A percentile compares a stretch with the other conserved stretches of the same genome.
Evolutionary conservation across 2,329 filamentous ascomycete species (phyloP).

Genomic region (Lasiodiplodia gonubiensis): DNA sequence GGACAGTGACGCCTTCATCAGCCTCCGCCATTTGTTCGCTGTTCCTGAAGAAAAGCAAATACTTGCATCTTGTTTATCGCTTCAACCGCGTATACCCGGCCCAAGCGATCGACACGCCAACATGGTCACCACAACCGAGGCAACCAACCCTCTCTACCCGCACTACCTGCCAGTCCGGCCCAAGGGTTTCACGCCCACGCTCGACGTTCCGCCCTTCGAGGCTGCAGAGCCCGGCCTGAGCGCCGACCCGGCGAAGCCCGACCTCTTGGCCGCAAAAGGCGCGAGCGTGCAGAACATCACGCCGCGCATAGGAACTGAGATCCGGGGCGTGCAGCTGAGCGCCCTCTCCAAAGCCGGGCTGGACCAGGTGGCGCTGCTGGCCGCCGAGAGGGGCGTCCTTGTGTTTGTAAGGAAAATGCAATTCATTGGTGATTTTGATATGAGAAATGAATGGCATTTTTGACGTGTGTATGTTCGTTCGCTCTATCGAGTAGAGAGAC

Average conservation of each 20-base stretch:
- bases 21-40: neutral
- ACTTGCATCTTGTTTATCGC: neutral
- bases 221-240: slow-evolving; percentile 45
- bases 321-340: slow-evolving; percentile 54
- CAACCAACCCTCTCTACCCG: slow-evolving; percentile 13
- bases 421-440: neutral
- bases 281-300: slow-evolving; percentile 36
- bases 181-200: slow-evolving; percentile 20
- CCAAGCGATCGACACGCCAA: neutral
- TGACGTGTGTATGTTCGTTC: neutral
- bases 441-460: neutral
- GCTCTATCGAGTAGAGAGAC: slow-evolving; percentile 34
- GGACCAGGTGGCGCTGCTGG: slow-evolving; percentile 55
- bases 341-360: slow-evolving; percentile 54
- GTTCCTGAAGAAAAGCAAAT: neutral
- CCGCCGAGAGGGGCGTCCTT: slow-evolving; percentile 52
- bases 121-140: neutral
- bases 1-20: neutral
- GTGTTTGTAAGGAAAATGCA: slow-evolving; percentile 49
- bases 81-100: slow-evolving; percentile 1
- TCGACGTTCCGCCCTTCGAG: slow-evolving; percentile 14
- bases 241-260: slow-evolving; percentile 52
- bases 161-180: slow-evolving; percentile 23
- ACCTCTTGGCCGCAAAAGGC: slow-evolving; percentile 45
- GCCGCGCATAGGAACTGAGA: slow-evolving; percentile 42